phyloP scores from a whole-genome alignment of 495 filamentous ascomycete species.

The Tuber calosporum region DNA sequence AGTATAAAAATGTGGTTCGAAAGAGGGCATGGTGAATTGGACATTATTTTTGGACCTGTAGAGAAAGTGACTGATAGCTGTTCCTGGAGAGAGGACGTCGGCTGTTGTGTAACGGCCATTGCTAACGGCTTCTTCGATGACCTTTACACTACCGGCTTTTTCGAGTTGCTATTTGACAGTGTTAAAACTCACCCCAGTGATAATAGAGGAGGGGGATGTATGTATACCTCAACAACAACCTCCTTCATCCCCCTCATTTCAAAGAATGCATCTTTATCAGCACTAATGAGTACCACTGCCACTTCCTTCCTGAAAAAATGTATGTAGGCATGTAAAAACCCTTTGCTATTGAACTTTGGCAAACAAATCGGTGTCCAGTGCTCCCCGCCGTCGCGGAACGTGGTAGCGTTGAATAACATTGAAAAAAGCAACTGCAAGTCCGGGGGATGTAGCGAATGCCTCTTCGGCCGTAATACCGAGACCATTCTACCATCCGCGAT shows the following conservation, averaged over 20 bases:
- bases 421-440: conserved; percentile 97
- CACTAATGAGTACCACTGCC: conserved; percentile 86
- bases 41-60: conserved; percentile 92
- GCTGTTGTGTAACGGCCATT: conserved; percentile 61
- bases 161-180: conserved; percentile 49
- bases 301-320: conserved; percentile 74
- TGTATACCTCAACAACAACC: conserved; percentile 56
- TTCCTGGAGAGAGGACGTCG: conserved; percentile 65
- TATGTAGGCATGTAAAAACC: conserved; percentile 99
- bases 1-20: conserved; percentile 61
- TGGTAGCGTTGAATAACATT: conserved; percentile 95
- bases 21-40: conserved; percentile 86
- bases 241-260: conserved; percentile 80
- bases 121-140: conserved; percentile 64
- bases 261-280: conserved; percentile 88
- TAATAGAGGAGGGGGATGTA: neutral
- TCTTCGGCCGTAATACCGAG: conserved; percentile 85
- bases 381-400: conserved; percentile 83
- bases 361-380: conserved; percentile 97
- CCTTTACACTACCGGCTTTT: conserved; percentile 64
- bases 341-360: conserved; percentile 92
- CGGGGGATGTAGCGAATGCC: conserved; percentile 90
- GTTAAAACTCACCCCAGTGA: conserved; percentile 41
- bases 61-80: conserved; percentile 77
- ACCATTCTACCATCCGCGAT: conserved; percentile 92